A percentile compares a stretch with the other conserved stretches of the same genome.
Evolutionary conservation across 1,284 basidiomycete species (phyloP).

Genomic region (Macrocystidia cucumis): DNA sequence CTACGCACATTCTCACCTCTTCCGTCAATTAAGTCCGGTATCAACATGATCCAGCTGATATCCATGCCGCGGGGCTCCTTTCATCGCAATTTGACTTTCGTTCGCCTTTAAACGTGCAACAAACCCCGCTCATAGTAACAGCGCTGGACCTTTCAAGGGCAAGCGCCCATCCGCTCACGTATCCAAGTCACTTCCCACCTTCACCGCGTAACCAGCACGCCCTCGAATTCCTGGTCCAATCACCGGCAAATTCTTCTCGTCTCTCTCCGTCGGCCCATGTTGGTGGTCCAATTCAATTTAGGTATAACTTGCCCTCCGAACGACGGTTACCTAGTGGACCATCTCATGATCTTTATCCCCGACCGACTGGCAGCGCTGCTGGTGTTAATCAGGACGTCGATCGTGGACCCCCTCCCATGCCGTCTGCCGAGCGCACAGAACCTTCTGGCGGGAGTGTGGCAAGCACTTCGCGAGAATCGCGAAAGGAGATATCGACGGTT

Average conservation of each 20-base stretch:
- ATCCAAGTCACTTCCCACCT: conserved; percentile 24
- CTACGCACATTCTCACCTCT: conserved; percentile 29
- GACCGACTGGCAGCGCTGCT: conserved; percentile 19
- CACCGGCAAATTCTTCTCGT: conserved; percentile 30
- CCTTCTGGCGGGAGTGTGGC: conserved; percentile 19
- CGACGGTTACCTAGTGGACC: conserved; percentile 39
- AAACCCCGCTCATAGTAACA: conserved; percentile 36
- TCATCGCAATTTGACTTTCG: conserved; percentile 40
- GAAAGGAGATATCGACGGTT: conserved; percentile 55
- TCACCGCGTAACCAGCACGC: conserved; percentile 34
- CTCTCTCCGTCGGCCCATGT: conserved; percentile 24
- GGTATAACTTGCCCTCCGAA: conserved; percentile 25
- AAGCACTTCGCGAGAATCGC: conserved; percentile 26
- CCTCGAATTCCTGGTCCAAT: conserved; percentile 31
- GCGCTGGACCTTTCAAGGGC: conserved; percentile 30
- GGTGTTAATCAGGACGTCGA: conserved; percentile 26
- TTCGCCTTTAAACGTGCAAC: conserved; percentile 27
- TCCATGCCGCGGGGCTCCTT: conserved; percentile 36
- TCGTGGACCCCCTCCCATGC: conserved; percentile 28
- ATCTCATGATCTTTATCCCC: conserved; percentile 35
- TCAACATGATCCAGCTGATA: conserved; percentile 46
- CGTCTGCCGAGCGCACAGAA: conserved; percentile 27
- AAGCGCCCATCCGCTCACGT: conserved; percentile 26
- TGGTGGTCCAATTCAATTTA: conserved; percentile 24
- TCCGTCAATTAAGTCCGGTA: conserved; percentile 61